Evolutionary conservation across 805 yeast genomes (phyloP).

Genomic region (Ogataea pilisensis): DNA sequence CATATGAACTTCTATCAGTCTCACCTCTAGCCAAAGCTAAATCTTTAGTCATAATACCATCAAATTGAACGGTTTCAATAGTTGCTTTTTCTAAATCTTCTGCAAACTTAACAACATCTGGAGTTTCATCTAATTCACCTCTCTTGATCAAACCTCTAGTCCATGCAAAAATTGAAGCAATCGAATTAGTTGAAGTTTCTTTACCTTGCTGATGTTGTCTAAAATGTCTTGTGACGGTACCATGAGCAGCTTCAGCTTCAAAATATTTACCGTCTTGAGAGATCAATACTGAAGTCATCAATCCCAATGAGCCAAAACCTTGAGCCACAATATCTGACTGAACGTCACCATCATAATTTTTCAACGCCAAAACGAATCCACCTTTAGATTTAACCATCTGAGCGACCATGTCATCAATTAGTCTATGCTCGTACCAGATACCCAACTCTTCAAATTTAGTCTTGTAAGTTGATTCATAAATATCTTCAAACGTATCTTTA

Average conservation of each 20-base stretch:
- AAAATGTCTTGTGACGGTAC: conserved; percentile 83
- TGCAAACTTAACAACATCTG: conserved; percentile 67
- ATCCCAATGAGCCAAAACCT: conserved; percentile 80
- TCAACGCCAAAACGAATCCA: conserved; percentile 75
- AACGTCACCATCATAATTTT: conserved; percentile 84
- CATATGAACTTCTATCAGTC: conserved; percentile 42
- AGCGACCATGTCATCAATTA: conserved; percentile 86
- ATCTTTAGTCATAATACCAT: conserved; percentile 80
- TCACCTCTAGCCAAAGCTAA: conserved; percentile 64
- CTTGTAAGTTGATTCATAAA: conserved; percentile 57
- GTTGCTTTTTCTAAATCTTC: conserved; percentile 62
- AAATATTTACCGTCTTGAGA: conserved; percentile 86
- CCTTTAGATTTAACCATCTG: conserved; percentile 85
- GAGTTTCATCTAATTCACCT: conserved; percentile 71
- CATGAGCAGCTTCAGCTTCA: conserved; percentile 85
- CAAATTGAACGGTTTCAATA: conserved; percentile 66
- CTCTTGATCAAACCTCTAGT: conserved; percentile 79
- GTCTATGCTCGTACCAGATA: conserved; percentile 73
- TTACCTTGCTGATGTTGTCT: conserved; percentile 79
- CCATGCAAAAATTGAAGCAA: conserved; percentile 86
- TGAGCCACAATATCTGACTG: conserved; percentile 84
- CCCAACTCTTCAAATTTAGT: conserved; percentile 53
- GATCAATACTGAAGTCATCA: conserved; percentile 79
- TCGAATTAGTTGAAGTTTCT: conserved; percentile 80
- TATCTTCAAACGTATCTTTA: conserved; percentile 71